Conservation (phyloP, 2,329 filamentous ascomycete genomes). For the Cordyceps pruinosa region DNA sequence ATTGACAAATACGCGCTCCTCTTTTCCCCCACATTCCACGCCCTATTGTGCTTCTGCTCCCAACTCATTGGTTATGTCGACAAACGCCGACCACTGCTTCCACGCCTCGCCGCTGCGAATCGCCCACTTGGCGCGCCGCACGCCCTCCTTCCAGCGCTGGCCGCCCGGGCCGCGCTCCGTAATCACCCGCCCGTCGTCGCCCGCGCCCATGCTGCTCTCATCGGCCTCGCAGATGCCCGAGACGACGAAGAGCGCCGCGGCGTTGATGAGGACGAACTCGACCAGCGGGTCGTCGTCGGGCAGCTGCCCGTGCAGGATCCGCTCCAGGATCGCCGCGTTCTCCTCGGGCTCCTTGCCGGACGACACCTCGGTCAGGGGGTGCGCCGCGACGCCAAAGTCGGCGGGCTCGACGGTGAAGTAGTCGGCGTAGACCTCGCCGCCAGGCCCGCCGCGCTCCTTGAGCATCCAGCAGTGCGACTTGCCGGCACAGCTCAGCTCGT, state of each 20-base stretch:
- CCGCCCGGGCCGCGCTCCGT: conserved; percentile 78
- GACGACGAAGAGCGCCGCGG: conserved; percentile 78
- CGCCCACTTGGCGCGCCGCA: conserved; percentile 80
- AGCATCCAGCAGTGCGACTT: conserved; percentile 85
- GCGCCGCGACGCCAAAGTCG: conserved; percentile 78
- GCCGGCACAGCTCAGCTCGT: conserved; percentile 91
- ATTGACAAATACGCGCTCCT: background rate
- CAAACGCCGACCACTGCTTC: conserved; percentile 75
- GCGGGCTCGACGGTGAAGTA: conserved; percentile 71
- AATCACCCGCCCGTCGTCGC: conserved; percentile 75
- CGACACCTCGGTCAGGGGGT: conserved; percentile 71
- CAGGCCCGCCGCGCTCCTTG: conserved; percentile 37
- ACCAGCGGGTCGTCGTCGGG: conserved; percentile 74
- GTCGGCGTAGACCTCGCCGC: conserved; percentile 50
- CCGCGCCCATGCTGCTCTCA: conserved; percentile 68
- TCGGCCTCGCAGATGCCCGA: conserved; percentile 83
- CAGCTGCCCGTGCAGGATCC: conserved; percentile 67
- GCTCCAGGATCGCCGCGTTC: conserved; percentile 78
- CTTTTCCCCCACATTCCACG: background rate
- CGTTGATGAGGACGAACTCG: conserved; percentile 91
- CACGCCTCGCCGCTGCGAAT: conserved; percentile 81
- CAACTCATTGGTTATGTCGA: conserved; percentile 66
- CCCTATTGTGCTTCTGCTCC: conserved; percentile 11
- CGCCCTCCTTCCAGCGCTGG: conserved; percentile 89
- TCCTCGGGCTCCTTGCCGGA: conserved; percentile 79